phyloP scores from a whole-genome alignment of 2,329 filamentous ascomycete genomes.

The Colletotrichum tabaci region DNA sequence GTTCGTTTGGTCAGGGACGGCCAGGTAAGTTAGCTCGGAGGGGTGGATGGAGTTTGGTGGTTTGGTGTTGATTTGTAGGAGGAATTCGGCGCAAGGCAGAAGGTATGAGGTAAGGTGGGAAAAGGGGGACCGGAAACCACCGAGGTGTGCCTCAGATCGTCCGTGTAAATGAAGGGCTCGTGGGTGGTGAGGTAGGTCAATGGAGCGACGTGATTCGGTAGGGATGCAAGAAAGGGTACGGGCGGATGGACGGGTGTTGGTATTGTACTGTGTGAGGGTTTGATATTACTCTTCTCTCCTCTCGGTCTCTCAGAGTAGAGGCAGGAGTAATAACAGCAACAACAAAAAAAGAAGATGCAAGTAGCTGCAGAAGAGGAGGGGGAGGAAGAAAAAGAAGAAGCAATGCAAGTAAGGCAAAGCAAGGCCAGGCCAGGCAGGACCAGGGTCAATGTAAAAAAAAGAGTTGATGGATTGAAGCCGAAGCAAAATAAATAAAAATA shows the following conservation, averaged over 20 bases:
- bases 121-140: constrained; percentile 3
- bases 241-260: not conserved
- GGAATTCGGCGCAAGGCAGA: constrained; percentile 6
- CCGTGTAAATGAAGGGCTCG: constrained; percentile 42
- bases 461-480: constrained; percentile 33
- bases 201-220: constrained; percentile 38
- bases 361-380: not conserved
- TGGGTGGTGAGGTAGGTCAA: constrained; percentile 31
- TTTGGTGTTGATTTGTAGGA: not conserved
- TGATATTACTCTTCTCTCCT: not conserved
- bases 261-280: not conserved
- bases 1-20: constrained; percentile 6
- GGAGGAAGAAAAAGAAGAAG: constrained; percentile 4
- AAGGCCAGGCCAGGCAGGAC: constrained; percentile 2
- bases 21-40: not conserved
- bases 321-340: constrained; percentile 5
- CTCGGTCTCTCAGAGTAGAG: not conserved
- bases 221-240: constrained; percentile 13
- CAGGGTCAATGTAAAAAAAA: constrained; percentile 13
- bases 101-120: constrained; percentile 9
- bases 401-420: constrained; percentile 15
- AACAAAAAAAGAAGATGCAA: constrained; percentile 21
- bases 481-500: constrained; percentile 21
- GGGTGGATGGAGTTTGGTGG: constrained; percentile 1
- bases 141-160: constrained; percentile 31